Evolutionary conservation across 2,329 filamentous ascomycete species (phyloP), one percentile per base, ranked within the genome.

Genomic region (Sclerotinia glacialis): DNA sequence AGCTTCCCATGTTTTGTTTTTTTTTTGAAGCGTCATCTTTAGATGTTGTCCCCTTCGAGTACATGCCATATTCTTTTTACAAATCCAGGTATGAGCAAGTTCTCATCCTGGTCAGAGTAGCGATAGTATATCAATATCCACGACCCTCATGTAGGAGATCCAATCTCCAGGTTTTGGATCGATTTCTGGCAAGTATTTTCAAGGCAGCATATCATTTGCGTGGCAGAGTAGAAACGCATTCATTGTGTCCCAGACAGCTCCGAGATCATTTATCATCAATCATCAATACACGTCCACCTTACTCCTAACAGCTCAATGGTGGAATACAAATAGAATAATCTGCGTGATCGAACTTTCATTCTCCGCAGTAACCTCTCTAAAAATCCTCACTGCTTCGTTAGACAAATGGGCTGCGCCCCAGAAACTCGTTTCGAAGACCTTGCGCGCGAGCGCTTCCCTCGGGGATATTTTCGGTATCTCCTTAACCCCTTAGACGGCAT

Each of bases 381-480:
- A 67, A 8, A 67, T 49, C 21, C 28, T 46, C 8, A 69, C 26
- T 23, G 49, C 64, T n/a, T 68, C 64, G 9, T 26, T 44, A 2
- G 64, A 67, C n/a, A 68, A 42, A 23, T 49, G 44, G 5, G 37
- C 53, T 1, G 64, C 46, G 16, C 68, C 68, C 68, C 67, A 69
- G 47, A 69, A 69, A 44, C 64, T 68, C 6, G 78, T 79, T 11
- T 81, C 79, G 59, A 82, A 72, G 28, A 78, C 52, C 1, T 67
- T 67, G 14, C 76, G 75, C 3, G 74, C 76, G 75, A 4, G 74
- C 69, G 64, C 76, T 72, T 3, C 68, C 69, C 8, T 77, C 71
- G 8, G 69, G 68, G 9, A 75, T 72, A 9, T 66, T 67, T 66
- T 88, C 85, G 44, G 85, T 80, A 1, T 83, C 80, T n/a, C 81